These are phyloP conservation scores for Metarhizium rileyi DNA, from an alignment of 2,329 filamentous ascomycete genomes.

Conservation along the genomic window DNA sequence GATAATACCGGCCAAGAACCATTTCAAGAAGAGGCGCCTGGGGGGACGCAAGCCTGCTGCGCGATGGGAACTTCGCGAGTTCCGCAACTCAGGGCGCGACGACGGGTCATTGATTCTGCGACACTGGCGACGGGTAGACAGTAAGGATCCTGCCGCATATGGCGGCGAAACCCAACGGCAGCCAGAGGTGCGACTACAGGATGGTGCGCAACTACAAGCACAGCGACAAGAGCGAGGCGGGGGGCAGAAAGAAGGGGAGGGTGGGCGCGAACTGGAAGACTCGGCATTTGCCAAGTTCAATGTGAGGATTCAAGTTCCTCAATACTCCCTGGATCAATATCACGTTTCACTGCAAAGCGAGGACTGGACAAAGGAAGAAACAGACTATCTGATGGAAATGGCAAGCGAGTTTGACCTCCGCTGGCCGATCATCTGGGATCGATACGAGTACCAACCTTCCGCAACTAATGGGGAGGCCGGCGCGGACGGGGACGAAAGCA, in stretches of 20 bases:
- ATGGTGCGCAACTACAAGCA: slow-evolving; percentile 8
- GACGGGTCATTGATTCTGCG: slow-evolving; percentile 58
- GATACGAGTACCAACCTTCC: slow-evolving; percentile 64
- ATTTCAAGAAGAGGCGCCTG: slow-evolving; percentile 50
- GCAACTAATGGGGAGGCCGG: slow-evolving; percentile 35
- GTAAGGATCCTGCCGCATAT: slow-evolving; percentile 17
- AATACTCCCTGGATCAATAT: slow-evolving; percentile 85
- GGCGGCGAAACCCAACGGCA: slow-evolving; percentile 12
- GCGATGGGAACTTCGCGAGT: slow-evolving; percentile 59
- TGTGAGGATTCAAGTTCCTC: slow-evolving; percentile 64
- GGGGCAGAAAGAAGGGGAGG: slow-evolving; percentile 13
- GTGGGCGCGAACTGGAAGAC: slow-evolving; percentile 35
- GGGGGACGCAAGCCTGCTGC: slow-evolving; percentile 45
- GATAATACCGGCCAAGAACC: slow-evolving; percentile 50
- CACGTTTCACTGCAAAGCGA: slow-evolving; percentile 59
- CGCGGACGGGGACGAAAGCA: slow-evolving; percentile 35
- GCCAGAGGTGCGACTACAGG: slow-evolving; percentile 22
- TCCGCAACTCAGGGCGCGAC: slow-evolving; percentile 66
- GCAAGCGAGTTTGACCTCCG: slow-evolving; percentile 74
- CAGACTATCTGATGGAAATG: slow-evolving; percentile 75
- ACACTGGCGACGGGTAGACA: slow-evolving; percentile 67
- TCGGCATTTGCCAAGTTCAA: slow-evolving; percentile 80
- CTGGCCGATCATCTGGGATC: slow-evolving; percentile 87
- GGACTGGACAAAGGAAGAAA: slow-evolving; percentile 88
- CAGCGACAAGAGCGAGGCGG: not conserved